Base-by-base conservation (phyloP, 441 rosid genomes). In the Pelargonium myrrhifolium region DNA sequence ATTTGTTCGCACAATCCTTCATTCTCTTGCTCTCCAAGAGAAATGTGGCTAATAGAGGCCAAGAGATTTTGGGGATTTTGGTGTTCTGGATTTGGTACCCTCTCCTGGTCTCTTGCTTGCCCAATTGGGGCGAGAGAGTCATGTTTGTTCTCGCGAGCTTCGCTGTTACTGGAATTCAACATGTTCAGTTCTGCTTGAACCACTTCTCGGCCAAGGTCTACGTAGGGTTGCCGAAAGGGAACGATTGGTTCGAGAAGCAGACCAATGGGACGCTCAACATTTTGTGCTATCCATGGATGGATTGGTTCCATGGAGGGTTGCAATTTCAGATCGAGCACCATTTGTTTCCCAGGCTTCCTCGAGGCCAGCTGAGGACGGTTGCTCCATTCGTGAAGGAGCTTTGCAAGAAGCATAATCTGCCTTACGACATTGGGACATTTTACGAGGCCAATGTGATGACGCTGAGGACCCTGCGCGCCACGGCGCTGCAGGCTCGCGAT, bases 291-390 rank as follows among this genome's bases (percentile, higher is more conserved):
- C 71, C 88, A 2, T 82, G 85, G 85, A 82, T 87, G 93, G 93
- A 87, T 68, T 87, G 93, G 93, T 87, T 87, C 74, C 86, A 85
- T 68, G 93, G 93, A 18, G 93, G 93, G 20, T 68, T 87, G 58
- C 89, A 87, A 72, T 87, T 85, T 73, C 90, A 87, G 78, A 10
- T 84, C 42, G 88, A 82, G 78, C 93, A 87, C 75, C 93, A 87
- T 74, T 69, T 87, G 76, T 87, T 87, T 39, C 93, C 93, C 2
- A 78, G 86, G 4, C 65, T 87, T 79, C 93, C 93, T 51, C 68
- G 93, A 6, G 71, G 86, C 79, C 75, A 87, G 8, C 90, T 87
- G 9, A 73, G 93, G 69, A 85, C 65, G 68, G 17, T 81, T 43
- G 76, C 93, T 4, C 93, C 93, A 0, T 76, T 87, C 24, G 84